phyloP scores from a whole-genome alignment of 2,329 filamentous ascomycete species.

The Thermothelomyces thermophilus region DNA sequence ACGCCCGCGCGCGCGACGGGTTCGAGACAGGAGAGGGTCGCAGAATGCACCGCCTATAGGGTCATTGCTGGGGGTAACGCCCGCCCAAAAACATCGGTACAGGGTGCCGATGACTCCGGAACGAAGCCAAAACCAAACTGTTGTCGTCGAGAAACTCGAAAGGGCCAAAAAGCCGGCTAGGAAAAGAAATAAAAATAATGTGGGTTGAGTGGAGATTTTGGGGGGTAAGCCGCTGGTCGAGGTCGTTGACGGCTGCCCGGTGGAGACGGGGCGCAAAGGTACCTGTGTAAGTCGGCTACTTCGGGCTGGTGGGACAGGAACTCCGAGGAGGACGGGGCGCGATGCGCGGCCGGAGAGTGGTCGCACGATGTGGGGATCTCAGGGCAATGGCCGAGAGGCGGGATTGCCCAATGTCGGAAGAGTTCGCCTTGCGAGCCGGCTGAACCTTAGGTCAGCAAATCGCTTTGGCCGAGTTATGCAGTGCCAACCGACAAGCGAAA shows the following conservation, averaged over 20 bases:
- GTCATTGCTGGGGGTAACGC: constrained; percentile 27
- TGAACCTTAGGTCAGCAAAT: constrained; percentile 22
- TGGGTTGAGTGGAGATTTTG: constrained; percentile 30
- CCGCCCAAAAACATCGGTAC: constrained; percentile 21
- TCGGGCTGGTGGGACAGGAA: constrained; percentile 1
- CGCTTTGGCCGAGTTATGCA: background rate
- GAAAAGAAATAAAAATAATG: constrained; percentile 25
- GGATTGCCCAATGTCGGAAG: constrained; percentile 18
- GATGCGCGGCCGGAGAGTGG: constrained; percentile 4
- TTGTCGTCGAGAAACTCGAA: constrained; percentile 8
- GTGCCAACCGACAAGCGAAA: constrained; percentile 20
- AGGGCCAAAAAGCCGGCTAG: background rate
- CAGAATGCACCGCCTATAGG: constrained; percentile 24
- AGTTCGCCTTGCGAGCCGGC: constrained; percentile 22
- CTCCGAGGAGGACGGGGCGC: background rate
- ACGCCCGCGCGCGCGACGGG: constrained; percentile 5
- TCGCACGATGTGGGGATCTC: constrained; percentile 17
- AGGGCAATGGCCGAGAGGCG: constrained; percentile 15
- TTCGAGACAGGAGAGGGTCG: constrained; percentile 22
- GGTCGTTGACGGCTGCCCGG: constrained; percentile 12
- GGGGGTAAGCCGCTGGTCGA: background rate
- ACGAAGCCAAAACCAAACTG: constrained; percentile 14
- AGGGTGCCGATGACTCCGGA: constrained; percentile 26
- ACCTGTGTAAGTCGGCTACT: constrained; percentile 16
- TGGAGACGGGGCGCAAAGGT: constrained; percentile 3